Evolutionary conservation across 257 asterid genomes (phyloP), one percentile per base, ranked within the genome.

Genomic region (Solanum chiquidenum): DNA sequence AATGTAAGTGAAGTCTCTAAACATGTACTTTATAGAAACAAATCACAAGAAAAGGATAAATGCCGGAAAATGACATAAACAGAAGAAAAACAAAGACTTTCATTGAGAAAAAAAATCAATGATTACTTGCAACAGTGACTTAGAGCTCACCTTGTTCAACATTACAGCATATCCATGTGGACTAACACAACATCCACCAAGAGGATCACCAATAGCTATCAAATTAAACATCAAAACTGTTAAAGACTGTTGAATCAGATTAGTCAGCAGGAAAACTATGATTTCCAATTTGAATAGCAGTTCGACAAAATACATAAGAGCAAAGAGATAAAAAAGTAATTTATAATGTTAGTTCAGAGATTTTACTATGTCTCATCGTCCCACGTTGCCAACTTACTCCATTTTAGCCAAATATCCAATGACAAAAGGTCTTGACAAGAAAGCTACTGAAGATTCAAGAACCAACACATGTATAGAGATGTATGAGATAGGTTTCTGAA

Each of bases 181-280:
- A 89, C 92, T 95, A 89, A 97, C 93, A 87, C 95, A 69, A 88
- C 99, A 97, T 75, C 98, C 98, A 72, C 99, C 99, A 44, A 97
- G 97, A 88, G 99, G 99, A 92, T 96, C 99, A 52, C 94, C 94
- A 40, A 92, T 77, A 86, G 99, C 99, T 96, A 95, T 92, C 90
- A 90, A 69, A 87, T 66, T 64, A 86, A 12, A 87, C 62, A 87
- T 42, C 52, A 86, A 89, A 34, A 29, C 62, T 29, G 35, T 74
- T 40, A 58, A 46, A 21, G 64, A 86, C 49, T 88, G 46, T 8
- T 77, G 75, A 87, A 60, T 74, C 49, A 69, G 86, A 46, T 42
- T 55, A 52, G 27, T 52, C 72, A 64, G 83, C 66, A 40, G 44
- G 68, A 76, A 73, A 20, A 52, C 35, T 64, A 72, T 34, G 37